Percentiles rank a stretch among this genome's conserved stretches.
These are phyloP conservation scores for Hibiscus syriacus DNA, from an alignment of 345 rosid genomes.

Conservation along the genomic window DNA sequence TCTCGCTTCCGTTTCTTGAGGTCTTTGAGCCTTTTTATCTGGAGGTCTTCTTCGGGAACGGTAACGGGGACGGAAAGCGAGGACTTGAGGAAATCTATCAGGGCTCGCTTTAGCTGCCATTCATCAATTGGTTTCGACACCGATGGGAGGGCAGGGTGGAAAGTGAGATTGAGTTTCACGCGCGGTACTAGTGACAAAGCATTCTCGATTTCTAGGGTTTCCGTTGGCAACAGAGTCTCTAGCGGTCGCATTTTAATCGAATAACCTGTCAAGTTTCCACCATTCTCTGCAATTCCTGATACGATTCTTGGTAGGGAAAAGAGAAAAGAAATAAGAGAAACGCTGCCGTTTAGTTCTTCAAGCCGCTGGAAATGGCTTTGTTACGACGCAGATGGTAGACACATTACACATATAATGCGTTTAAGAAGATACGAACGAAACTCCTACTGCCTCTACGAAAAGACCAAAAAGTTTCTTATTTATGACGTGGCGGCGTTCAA, in stretches of 20 bases:
- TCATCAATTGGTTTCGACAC: constrained; percentile 72
- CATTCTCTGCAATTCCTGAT: not conserved
- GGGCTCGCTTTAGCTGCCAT: constrained; percentile 82
- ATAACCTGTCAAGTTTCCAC: not conserved
- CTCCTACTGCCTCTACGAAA: not conserved
- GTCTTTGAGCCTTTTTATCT: constrained; percentile 57
- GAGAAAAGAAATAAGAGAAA: not conserved
- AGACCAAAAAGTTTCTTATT: not conserved
- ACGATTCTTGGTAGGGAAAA: not conserved
- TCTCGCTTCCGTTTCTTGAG: constrained; percentile 86
- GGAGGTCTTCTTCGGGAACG: constrained; percentile 61
- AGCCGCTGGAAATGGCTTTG: not conserved
- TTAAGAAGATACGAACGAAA: not conserved
- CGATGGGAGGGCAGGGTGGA: constrained; percentile 51
- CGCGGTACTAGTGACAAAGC: constrained; percentile 66
- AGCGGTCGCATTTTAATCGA: constrained; percentile 39
- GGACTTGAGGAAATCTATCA: constrained; percentile 53
- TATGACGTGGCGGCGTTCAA: constrained; percentile 6
- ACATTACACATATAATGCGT: not conserved
- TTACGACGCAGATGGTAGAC: not conserved
- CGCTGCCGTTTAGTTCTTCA: not conserved
- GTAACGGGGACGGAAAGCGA: constrained; percentile 43
- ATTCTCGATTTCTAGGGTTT: constrained; percentile 58
- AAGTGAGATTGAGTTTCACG: constrained; percentile 55
- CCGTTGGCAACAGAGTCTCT: constrained; percentile 50